Evolutionary conservation across 1,284 basidiomycete species (phyloP).

Genomic region (Ustilago hordei): DNA sequence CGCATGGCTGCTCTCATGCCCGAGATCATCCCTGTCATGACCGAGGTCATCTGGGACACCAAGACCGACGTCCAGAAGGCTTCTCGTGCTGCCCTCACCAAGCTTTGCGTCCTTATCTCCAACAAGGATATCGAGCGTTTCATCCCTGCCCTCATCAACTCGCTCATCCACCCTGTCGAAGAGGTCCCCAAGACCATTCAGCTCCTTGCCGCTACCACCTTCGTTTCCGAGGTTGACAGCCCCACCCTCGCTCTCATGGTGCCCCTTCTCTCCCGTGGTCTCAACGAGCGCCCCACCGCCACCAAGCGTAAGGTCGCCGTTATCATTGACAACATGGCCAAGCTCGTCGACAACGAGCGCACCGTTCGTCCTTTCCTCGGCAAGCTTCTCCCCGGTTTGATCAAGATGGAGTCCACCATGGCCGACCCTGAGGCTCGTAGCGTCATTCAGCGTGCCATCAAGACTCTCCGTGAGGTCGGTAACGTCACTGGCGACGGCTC

Average conservation of each 20-base stretch:
- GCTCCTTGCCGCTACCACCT: conserved; percentile 98
- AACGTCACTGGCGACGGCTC: conserved; percentile 68
- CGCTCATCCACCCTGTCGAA: conserved; percentile 98
- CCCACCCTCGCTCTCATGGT: conserved; percentile 99
- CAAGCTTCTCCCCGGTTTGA: conserved; percentile 69
- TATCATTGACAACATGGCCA: conserved; percentile 70
- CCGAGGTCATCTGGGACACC: conserved; percentile 99
- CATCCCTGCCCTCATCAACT: conserved; percentile 90
- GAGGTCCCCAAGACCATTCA: conserved; percentile 96
- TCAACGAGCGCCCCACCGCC: conserved; percentile 71
- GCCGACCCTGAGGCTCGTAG: conserved; percentile 69
- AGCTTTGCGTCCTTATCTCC: conserved; percentile 77
- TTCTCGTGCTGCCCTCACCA: conserved; percentile 91
- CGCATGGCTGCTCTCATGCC: conserved; percentile 93
- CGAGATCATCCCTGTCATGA: conserved; percentile 93
- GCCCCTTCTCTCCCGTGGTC: conserved; percentile 94
- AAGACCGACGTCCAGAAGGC: conserved; percentile 99
- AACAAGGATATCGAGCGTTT: conserved; percentile 96
- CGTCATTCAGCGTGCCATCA: conserved; percentile 69
- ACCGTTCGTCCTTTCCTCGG: conserved; percentile 69
- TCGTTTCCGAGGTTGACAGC: conserved; percentile 99
- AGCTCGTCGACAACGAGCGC: conserved; percentile 70
- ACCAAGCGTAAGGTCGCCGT: conserved; percentile 70
- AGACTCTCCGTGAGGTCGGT: conserved; percentile 67
- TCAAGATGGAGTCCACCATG: conserved; percentile 69